Evolutionary conservation across 768 basidiomycete species (phyloP).

Genomic region (Mycena metata): DNA sequence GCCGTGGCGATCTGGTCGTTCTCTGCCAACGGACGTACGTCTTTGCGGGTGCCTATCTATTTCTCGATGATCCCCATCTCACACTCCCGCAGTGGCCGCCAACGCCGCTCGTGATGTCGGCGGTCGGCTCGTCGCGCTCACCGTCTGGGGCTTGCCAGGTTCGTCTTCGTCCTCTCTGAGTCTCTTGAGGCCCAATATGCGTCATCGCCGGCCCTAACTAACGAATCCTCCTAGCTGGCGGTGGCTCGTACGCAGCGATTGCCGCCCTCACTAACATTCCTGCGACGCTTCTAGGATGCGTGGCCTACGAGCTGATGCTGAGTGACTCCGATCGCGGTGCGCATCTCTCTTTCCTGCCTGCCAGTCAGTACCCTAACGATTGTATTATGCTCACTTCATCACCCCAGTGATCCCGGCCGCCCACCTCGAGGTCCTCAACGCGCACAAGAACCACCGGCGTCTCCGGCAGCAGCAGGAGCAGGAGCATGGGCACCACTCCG

Average conservation of each 20-base stretch:
- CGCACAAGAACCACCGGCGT: conserved; percentile 27
- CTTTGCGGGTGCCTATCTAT: neutral
- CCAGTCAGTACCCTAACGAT: too few species aligned
- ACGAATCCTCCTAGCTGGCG: conserved; percentile 5
- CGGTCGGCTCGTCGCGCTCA: conserved; percentile 68
- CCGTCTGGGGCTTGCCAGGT: conserved; percentile 69
- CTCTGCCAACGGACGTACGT: conserved; percentile 54
- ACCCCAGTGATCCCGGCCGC: conserved; percentile 33
- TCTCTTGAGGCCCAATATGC: neutral
- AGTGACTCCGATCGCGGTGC: conserved; percentile 71
- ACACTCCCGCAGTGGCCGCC: conserved; percentile 55
- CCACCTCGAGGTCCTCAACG: conserved; percentile 26
- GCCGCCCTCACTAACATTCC: conserved; percentile 76
- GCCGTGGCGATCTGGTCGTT: conserved; percentile 73
- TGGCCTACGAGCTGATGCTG: conserved; percentile 70
- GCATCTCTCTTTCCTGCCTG: conserved; percentile 28
- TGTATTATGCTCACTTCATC: neutral
- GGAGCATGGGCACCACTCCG: too few species aligned
- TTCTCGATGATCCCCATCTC: too few species aligned
- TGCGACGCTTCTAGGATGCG: conserved; percentile 66
- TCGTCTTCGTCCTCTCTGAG: conserved; percentile 4
- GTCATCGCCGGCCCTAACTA: too few species aligned
- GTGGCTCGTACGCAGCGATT: conserved; percentile 69
- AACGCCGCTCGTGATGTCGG: conserved; percentile 81
- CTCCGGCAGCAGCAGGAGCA: neutral